Base-by-base conservation (phyloP, 2,329 filamentous ascomycete genomes). In the Graphiopsis chlorocephala region DNA sequence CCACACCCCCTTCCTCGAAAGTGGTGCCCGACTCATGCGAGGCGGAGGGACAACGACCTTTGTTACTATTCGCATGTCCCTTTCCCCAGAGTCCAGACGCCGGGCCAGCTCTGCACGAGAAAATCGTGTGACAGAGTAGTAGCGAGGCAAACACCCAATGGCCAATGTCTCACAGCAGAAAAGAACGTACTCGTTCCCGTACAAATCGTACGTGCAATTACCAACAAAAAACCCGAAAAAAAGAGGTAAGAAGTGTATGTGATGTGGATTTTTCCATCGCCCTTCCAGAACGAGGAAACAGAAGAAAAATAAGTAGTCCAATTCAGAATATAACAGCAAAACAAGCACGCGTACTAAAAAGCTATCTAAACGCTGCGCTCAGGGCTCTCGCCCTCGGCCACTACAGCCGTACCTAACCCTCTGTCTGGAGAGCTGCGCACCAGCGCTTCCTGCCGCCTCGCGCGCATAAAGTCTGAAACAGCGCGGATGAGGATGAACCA, bases 401-500 rank as follows among this genome's bases (percentile, higher is more conserved):
- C 91, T 64, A 99, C 85, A 2, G 95, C 90, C 47, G 96, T 86
- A 20, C 88, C 88, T 61, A 98, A 81, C 1, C 94, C 93, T 38
- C 95, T 85, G 72, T 97, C 93, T 0, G 95, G 95, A 75, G 92
- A 97, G 76, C 96, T 93, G 69, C 97, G 81, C 5, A 99, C 92
- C 59, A 99, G 82, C 76, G 95, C 91, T 80, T 99, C 95, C 75
- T 98, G 95, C 73, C 92, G 85, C 75, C 94, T 86, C 42, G 93
- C 95, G 70, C 89, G 87, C 67, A 98, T 80, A 75, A 95, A 99
- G 76, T 98, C 93, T 72, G 90, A 93, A 20, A 97, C 88, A n/a
- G 93, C 89, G 78, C 93, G 87, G 75, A 99, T 98, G 67, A 99
- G 82, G 68, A 99, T 93, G 74, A 98, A 98, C 95, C 95, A 99